These are phyloP conservation scores for Ganoderma meredithae DNA, from an alignment of 1,284 basidiomycete genomes.

Conservation along the genomic window DNA sequence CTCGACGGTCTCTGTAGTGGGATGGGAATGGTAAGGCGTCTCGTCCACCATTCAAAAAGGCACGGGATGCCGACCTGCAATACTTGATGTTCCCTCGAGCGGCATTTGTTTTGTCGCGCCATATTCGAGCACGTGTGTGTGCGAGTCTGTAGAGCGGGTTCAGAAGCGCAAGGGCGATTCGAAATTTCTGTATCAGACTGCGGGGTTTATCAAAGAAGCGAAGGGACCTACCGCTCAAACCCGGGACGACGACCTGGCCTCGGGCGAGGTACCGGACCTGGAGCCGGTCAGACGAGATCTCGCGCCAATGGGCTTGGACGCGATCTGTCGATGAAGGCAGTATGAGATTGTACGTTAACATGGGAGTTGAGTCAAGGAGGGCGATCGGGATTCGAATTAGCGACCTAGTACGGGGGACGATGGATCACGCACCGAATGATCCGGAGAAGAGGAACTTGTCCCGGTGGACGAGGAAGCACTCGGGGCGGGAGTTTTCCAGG, in stretches of 20 bases:
- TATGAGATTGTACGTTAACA: too few species aligned
- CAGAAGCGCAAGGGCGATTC: too few species aligned
- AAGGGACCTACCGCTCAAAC: slow-evolving; percentile 60
- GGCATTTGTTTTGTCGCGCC: slow-evolving; percentile 71
- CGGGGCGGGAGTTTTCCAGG: slow-evolving; percentile 50
- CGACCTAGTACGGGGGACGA: too few species aligned
- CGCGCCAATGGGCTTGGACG: slow-evolving; percentile 22
- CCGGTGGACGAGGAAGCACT: slow-evolving; percentile 66
- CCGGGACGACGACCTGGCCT: slow-evolving; percentile 69
- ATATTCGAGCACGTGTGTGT: slow-evolving; percentile 82
- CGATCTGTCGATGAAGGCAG: slow-evolving; percentile 17
- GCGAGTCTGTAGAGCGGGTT: slow-evolving; percentile 66
- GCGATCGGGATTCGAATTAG: neutral
- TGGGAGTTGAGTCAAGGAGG: neutral
- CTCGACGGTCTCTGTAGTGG: slow-evolving; percentile 62
- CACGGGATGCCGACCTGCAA: slow-evolving; percentile 52
- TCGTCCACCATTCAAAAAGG: neutral
- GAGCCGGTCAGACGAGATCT: slow-evolving; percentile 25
- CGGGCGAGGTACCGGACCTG: slow-evolving; percentile 57
- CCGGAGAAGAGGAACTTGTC: slow-evolving; percentile 61
- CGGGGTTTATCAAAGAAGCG: neutral
- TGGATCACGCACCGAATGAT: slow-evolving; percentile 53
- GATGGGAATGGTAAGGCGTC: neutral
- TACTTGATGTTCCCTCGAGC: slow-evolving; percentile 68
- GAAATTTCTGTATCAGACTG: neutral